Evolutionary conservation across 768 basidiomycete species (phyloP).

Genomic region (Chalciporus chontae): DNA sequence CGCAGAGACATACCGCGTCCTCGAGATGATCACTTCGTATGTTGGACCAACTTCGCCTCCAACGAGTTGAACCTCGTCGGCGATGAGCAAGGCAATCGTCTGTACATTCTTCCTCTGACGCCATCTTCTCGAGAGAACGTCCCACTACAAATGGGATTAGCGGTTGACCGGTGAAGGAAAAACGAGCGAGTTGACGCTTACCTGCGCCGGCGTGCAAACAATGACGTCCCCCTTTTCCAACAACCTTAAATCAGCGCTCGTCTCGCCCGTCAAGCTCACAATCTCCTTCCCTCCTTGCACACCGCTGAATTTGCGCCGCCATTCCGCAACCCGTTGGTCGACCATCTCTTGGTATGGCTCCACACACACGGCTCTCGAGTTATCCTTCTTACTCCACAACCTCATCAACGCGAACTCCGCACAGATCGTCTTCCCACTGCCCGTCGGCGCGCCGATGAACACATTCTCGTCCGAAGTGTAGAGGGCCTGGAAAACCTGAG

Average conservation of each 20-base stretch:
- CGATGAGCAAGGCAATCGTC: conserved; percentile 87
- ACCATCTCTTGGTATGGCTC: conserved; percentile 99
- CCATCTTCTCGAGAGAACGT: conserved; percentile 91
- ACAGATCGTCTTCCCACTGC: conserved; percentile 95
- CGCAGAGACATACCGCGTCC: conserved; percentile 94
- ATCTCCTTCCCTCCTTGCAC: conserved; percentile 93
- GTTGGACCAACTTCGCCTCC: conserved; percentile 95
- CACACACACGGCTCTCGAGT: conserved; percentile 86
- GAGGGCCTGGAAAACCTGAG: conserved; percentile 96
- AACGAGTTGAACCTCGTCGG: conserved; percentile 92
- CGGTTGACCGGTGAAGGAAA: neutral
- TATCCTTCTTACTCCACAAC: conserved; percentile 88
- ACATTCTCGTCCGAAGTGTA: conserved; percentile 97
- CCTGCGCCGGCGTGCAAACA: conserved; percentile 90
- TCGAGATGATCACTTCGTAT: conserved; percentile 93
- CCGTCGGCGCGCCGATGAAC: conserved; percentile 94
- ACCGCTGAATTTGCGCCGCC: conserved; percentile 77
- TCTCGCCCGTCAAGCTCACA: conserved; percentile 90
- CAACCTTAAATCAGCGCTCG: conserved; percentile 83
- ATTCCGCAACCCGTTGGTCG: conserved; percentile 83
- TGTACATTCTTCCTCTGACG: conserved; percentile 96
- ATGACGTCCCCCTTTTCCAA: conserved; percentile 91
- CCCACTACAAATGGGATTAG: conserved; percentile 62
- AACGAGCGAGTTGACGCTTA: conserved; percentile 31
- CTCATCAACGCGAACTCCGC: conserved; percentile 94